A percentile compares a stretch with the other conserved stretches of the same genome.
phyloP scores from a whole-genome alignment of 441 rosid genomes.

The Croton laevigatus region DNA sequence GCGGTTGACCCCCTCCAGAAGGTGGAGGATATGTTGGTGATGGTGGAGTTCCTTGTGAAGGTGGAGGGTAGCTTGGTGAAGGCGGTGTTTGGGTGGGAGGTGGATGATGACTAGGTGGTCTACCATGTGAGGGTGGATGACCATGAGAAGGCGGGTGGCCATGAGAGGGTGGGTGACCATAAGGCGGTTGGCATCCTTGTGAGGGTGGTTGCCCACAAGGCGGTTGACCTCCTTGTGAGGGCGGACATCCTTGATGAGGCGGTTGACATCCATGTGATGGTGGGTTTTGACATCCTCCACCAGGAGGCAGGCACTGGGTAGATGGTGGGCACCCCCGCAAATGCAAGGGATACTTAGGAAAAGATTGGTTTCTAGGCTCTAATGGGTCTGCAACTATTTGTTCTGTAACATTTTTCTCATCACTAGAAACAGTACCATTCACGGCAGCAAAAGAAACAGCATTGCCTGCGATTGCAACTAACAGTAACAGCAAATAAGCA shows the following conservation, averaged over 20 bases:
- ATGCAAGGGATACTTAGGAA: background rate
- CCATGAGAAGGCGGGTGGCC: too few species aligned
- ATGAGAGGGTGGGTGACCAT: background rate
- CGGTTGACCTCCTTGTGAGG: background rate
- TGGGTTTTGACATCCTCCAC: background rate
- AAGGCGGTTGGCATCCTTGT: background rate
- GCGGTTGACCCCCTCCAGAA: background rate
- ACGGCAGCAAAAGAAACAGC: background rate
- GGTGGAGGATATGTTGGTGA: slow-evolving; percentile 5
- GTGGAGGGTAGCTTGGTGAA: background rate
- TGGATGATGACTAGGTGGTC: too few species aligned
- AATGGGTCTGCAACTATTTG: background rate
- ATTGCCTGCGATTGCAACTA: slow-evolving; percentile 16
- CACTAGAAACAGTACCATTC: background rate
- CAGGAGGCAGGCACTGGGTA: background rate
- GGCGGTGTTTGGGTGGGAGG: slow-evolving; percentile 8
- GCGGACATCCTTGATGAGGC: background rate
- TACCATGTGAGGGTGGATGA: too few species aligned
- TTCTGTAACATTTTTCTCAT: background rate
- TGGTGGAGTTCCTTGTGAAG: background rate
- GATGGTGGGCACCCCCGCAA: background rate
- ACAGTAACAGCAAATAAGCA: slow-evolving; percentile 8
- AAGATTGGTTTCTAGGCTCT: background rate
- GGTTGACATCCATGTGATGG: background rate
- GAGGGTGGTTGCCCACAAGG: slow-evolving; percentile 10